These are phyloP conservation scores for Solanum boliviense DNA, from an alignment of 257 asterid species.

Conservation along the genomic window DNA sequence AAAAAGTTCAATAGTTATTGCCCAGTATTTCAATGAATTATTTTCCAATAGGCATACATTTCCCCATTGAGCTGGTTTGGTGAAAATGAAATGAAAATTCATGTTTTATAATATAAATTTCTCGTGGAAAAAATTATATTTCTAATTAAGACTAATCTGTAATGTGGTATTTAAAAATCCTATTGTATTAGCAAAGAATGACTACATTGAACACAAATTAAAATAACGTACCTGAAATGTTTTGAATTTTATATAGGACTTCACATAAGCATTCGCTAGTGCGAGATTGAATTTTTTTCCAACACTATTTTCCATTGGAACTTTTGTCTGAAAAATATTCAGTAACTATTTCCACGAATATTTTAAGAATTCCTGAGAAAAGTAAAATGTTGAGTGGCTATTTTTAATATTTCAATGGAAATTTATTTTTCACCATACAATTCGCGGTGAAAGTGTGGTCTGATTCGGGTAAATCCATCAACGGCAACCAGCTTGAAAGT, in stretches of 20 bases:
- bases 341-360: accelerated
- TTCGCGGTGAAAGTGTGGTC: neutral
- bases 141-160: neutral
- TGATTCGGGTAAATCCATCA: neutral
- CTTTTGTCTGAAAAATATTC: too few species aligned
- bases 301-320: neutral
- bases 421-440: neutral
- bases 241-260: neutral
- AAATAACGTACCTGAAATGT: neutral
- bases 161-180: neutral
- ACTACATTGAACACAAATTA: neutral
- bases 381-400: neutral
- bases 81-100: neutral
- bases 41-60: neutral
- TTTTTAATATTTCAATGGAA: neutral
- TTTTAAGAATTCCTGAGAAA: neutral
- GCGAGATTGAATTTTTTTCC: neutral
- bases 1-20: neutral
- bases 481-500: neutral
- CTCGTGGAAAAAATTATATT: neutral
- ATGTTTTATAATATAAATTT: neutral
- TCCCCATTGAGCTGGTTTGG: neutral
- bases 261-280: neutral
- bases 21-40: too few species aligned
- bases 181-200: neutral